A percentile compares a stretch with the other conserved stretches of the same genome.
Conservation (phyloP, 768 basidiomycete species). For the Phaeotremella skinneri region DNA sequence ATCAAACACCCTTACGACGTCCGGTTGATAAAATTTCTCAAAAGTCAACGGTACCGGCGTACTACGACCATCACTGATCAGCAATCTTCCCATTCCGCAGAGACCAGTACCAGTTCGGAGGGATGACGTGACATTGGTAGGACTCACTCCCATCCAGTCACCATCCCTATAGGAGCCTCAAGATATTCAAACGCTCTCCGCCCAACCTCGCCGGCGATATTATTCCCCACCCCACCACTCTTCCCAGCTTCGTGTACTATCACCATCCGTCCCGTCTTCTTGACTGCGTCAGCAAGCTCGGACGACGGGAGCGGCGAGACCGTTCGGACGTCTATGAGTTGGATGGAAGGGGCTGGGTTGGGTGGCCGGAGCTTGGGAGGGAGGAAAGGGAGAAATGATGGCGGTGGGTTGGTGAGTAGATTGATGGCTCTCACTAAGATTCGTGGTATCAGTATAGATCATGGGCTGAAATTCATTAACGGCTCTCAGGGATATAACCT, state of each 20-base stretch:
- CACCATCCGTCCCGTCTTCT: conserved; percentile 76
- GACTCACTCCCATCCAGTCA: conserved; percentile 93
- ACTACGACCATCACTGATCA: conserved; percentile 53
- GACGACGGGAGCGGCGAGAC: conserved; percentile 87
- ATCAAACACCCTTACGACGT: conserved; percentile 77
- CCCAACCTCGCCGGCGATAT: conserved; percentile 88
- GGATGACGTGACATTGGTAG: conserved; percentile 4
- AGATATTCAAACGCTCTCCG: conserved; percentile 82
- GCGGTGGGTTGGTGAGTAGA: conserved; percentile 66
- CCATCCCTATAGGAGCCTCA: conserved; percentile 78
- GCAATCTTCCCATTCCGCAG: not conserved
- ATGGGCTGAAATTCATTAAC: not conserved
- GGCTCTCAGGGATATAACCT: conserved; percentile 11
- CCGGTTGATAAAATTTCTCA: conserved; percentile 91
- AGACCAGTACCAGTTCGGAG: conserved; percentile 3
- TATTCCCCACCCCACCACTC: conserved; percentile 82
- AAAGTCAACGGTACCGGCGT: conserved; percentile 79
- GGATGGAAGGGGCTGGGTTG: conserved; percentile 58
- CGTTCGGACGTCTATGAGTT: conserved; percentile 86
- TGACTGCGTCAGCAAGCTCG: conserved; percentile 75
- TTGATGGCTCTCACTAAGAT: conserved; percentile 60
- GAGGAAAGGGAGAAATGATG: conserved; percentile 63
- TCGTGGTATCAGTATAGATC: not conserved
- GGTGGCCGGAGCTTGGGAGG: conserved; percentile 66
- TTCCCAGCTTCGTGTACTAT: conserved; percentile 89